Evolutionary conservation across 129 eudicot genomes (phyloP), one percentile per base, ranked within the genome.

Genomic region (Pseudognaphalium luteoalbum): DNA sequence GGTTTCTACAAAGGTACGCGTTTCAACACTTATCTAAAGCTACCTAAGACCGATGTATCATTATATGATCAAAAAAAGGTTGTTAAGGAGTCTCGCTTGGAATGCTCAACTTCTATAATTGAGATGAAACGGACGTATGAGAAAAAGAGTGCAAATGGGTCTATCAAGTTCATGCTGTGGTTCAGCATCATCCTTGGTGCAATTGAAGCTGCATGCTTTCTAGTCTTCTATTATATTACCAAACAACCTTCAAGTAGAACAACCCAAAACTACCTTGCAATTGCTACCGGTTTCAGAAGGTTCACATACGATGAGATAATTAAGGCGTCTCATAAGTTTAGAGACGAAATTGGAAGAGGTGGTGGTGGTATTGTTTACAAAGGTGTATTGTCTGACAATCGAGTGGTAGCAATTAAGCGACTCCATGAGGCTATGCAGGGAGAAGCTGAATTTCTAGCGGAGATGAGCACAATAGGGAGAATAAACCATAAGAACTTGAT

Each of bases 381-480:
- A 64, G 69, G 69, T 21, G 1, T 64, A 32, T 14, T 64, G 8
- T 6, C 69, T 64, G 69, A 64, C 9, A 32, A 16, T 6, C 39
- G 69, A 17, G 12, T 64, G 25, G 69, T 64, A 15, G 69, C 69
- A 64, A 64, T 64, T 64, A 64, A 64, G 69, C 4, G 10, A 64
- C 69, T 64, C 25, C 69, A 64, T 6, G 44, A 64, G 44, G 69
- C 41, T 29, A 14, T 30, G 20, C 69, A 64, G 9, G 69, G 42
- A 64, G 69, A 64, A 64, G 69, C 42, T 32, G 69, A 64, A 11
- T 64, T 64, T 64, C 41, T 64, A 64, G 69, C 69, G 17, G 69
- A 64, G 69, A 64, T 64, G 69, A 64, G 44, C 17, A 64, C 69
- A 64, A 64, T 64, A 16, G 69, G 69, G 20, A 64, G 69, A 44